phyloP scores from a whole-genome alignment of 768 basidiomycete species.

The Termitomyces sp. region DNA sequence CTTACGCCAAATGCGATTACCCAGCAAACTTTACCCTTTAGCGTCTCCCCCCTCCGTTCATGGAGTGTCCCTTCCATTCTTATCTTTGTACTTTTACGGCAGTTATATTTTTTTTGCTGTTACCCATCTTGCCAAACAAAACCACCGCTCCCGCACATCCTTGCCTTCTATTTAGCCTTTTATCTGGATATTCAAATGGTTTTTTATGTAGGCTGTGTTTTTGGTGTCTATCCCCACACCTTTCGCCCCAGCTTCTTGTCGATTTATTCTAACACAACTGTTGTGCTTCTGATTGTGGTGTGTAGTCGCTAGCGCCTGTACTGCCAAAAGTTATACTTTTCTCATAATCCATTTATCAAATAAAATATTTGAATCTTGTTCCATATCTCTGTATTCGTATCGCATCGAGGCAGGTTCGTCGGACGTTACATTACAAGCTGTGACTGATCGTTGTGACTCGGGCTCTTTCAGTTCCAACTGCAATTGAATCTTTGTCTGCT shows the following conservation, averaged over 20 bases:
- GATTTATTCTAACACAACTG: neutral
- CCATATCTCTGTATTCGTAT: no score
- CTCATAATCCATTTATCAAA: neutral
- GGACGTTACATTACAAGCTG: no score
- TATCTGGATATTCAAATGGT: slow-evolving; percentile 1
- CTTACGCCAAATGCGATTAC: neutral
- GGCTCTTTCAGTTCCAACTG: no score
- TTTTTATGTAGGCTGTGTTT: neutral
- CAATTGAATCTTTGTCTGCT: no score
- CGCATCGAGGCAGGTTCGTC: no score
- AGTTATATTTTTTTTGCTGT: neutral
- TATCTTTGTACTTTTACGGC: slow-evolving; percentile 3
- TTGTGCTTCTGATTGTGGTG: slow-evolving; percentile 10
- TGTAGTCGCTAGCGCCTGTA: slow-evolving; percentile 13
- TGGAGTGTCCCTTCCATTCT: neutral
- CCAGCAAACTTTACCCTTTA: neutral
- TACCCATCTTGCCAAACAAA: neutral
- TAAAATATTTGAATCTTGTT: no score
- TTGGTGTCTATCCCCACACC: neutral
- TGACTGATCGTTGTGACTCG: no score
- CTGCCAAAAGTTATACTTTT: neutral
- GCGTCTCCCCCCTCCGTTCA: neutral
- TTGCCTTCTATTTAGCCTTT: slow-evolving; percentile 1
- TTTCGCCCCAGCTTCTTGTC: neutral
- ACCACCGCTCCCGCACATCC: neutral